A percentile compares a stretch with the other conserved stretches of the same genome.
phyloP scores from a whole-genome alignment of 1,284 basidiomycete species.

The Ganoderma leucocontextum region DNA sequence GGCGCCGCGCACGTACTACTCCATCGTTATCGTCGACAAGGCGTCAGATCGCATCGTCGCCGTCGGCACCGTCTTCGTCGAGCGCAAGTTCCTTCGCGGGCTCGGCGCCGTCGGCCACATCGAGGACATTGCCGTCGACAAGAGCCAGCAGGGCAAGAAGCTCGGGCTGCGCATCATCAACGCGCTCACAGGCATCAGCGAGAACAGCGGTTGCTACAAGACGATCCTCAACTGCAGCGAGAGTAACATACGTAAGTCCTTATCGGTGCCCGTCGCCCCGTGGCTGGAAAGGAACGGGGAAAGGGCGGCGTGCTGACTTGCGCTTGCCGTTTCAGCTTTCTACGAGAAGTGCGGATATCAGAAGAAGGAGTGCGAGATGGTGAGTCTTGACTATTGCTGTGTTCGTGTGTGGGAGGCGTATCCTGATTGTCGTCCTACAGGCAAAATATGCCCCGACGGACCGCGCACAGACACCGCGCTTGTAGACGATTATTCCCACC shows the following conservation, averaged over 20 bases:
- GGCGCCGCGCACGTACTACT: slow-evolving; percentile 77
- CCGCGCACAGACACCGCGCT: slow-evolving; percentile 48
- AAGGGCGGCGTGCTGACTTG: slow-evolving; percentile 7
- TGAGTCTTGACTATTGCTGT: slow-evolving; percentile 39
- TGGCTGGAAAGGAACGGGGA: not conserved
- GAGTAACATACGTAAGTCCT: slow-evolving; percentile 85
- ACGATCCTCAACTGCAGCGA: slow-evolving; percentile 96
- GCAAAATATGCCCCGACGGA: slow-evolving; percentile 60
- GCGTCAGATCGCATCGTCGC: slow-evolving; percentile 83
- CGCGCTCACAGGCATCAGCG: slow-evolving; percentile 82
- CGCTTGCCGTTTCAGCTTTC: slow-evolving; percentile 70
- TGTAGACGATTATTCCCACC: slow-evolving; percentile 31
- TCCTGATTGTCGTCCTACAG: slow-evolving; percentile 41
- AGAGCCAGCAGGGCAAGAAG: slow-evolving; percentile 88
- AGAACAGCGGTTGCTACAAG: slow-evolving; percentile 89
- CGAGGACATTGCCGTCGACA: slow-evolving; percentile 96
- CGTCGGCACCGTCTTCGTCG: slow-evolving; percentile 86
- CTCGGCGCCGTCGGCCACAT: slow-evolving; percentile 91
- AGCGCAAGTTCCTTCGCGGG: slow-evolving; percentile 91
- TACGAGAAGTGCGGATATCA: slow-evolving; percentile 96
- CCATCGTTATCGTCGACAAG: slow-evolving; percentile 85
- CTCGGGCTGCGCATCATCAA: slow-evolving; percentile 90
- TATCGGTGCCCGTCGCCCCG: slow-evolving; percentile 18
- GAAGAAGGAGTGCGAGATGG: slow-evolving; percentile 94
- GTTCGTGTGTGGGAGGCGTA: not conserved